phyloP scores from a whole-genome alignment of 2,329 filamentous ascomycete species.

The Xylaria sp. region DNA sequence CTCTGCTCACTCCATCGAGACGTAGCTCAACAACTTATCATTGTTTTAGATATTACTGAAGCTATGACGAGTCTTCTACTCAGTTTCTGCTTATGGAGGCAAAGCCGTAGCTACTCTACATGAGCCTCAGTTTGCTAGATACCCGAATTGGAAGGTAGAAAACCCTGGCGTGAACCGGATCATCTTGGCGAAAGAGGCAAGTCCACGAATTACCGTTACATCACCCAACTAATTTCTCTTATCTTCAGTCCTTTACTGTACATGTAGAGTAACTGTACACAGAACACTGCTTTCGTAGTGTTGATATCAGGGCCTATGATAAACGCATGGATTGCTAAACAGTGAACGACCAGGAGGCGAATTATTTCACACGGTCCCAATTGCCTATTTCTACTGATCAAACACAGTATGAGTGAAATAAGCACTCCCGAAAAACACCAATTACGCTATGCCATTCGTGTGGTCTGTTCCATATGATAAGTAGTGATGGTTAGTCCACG shows the following conservation, averaged over 20 bases:
- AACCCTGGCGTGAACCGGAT: conserved; percentile 15
- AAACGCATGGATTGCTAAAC: background rate
- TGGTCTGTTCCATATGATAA: background rate
- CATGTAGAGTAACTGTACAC: no score
- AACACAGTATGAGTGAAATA: conserved; percentile 6
- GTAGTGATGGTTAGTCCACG: background rate
- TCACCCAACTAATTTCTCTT: conserved; percentile 30
- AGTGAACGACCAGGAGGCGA: background rate
- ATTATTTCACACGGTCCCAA: conserved; percentile 1
- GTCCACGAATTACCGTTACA: conserved; percentile 20
- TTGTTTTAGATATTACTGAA: background rate
- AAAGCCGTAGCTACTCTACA: background rate
- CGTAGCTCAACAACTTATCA: background rate
- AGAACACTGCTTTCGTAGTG: background rate
- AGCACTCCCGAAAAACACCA: background rate
- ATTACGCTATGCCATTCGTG: background rate
- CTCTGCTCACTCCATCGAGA: background rate
- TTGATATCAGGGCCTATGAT: background rate
- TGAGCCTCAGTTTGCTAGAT: background rate
- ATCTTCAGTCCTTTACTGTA: conserved; percentile 18
- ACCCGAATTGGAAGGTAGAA: conserved; percentile 29
- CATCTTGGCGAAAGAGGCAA: conserved; percentile 35
- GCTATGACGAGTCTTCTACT: background rate
- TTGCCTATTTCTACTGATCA: background rate
- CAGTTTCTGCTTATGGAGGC: background rate